Percentiles rank a stretch among this genome's conserved stretches.
These are phyloP conservation scores for Naganishia sp. DNA, from an alignment of 1,284 basidiomycete genomes.

Conservation along the genomic window DNA sequence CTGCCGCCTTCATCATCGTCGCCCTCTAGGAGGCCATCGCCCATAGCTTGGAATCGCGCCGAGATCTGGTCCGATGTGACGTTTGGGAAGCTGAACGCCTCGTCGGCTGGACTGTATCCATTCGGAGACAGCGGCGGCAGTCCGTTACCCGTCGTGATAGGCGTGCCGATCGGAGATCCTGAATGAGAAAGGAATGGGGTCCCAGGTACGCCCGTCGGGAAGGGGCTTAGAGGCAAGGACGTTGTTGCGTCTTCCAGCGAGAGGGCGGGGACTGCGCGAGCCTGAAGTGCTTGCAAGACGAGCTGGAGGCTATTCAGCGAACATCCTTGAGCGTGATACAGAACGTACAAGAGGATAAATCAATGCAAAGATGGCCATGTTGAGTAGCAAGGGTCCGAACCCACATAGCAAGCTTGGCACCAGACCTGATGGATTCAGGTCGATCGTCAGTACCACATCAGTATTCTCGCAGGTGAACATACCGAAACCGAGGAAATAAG, in stretches of 20 bases:
- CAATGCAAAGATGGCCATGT: constrained; percentile 52
- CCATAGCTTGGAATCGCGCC: constrained; percentile 8
- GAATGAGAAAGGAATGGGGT: constrained; percentile 14
- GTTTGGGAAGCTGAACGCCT: constrained; percentile 5
- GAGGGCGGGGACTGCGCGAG: constrained; percentile 40
- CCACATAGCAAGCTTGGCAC: constrained; percentile 47
- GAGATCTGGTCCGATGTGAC: constrained; percentile 17
- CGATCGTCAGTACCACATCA: too few relatives aligned
- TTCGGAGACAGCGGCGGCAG: constrained; percentile 19
- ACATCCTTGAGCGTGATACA: neutral
- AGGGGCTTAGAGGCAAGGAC: constrained; percentile 15
- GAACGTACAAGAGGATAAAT: constrained; percentile 51
- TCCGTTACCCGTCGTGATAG: constrained; percentile 12
- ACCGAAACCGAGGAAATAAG: constrained; percentile 52
- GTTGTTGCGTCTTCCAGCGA: constrained; percentile 27
- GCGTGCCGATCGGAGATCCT: constrained; percentile 17
- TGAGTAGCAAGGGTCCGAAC: constrained; percentile 51
- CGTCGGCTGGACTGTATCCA: neutral
- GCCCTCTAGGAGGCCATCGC: neutral
- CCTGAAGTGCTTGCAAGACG: constrained; percentile 51
- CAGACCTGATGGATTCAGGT: constrained; percentile 37
- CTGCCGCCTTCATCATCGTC: constrained; percentile 1
- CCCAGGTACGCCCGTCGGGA: constrained; percentile 10
- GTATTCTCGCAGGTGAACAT: constrained; percentile 15
- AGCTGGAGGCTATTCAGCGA: constrained; percentile 37